phyloP scores from a whole-genome alignment of 1,284 basidiomycete species.

The Sparassis latifolia region DNA sequence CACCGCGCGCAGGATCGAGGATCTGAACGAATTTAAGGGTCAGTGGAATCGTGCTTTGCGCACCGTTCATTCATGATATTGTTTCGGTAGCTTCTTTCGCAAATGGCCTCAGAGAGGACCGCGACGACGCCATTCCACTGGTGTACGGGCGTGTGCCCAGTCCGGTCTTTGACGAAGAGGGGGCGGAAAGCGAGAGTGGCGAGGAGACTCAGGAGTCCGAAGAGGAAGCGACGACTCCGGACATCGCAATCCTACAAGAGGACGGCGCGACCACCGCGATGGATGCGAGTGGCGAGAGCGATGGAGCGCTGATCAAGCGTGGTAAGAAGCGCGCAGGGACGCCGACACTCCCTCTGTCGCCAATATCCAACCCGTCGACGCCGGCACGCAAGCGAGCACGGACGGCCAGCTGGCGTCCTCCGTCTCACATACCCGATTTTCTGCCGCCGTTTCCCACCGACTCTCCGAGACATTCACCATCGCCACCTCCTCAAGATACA shows the following conservation, averaged over 20 bases:
- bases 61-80: conserved; percentile 14
- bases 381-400: conserved; percentile 49
- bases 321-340: conserved; percentile 20
- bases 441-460: conserved; percentile 59
- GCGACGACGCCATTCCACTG: conserved; percentile 49
- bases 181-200: conserved; percentile 28
- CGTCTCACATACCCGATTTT: conserved; percentile 56
- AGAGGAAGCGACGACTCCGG: conserved; percentile 6
- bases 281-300: conserved; percentile 9
- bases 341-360: conserved; percentile 45
- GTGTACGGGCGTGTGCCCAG: conserved; percentile 40
- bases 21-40: conserved; percentile 68
- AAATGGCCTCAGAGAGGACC: conserved; percentile 49
- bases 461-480: conserved; percentile 24
- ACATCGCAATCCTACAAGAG: conserved; percentile 6
- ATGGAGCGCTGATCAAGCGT: conserved; percentile 4
- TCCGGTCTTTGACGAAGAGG: conserved; percentile 19
- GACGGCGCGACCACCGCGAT: not conserved
- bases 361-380: conserved; percentile 51
- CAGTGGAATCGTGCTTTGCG: conserved; percentile 24
- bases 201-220: conserved; percentile 11
- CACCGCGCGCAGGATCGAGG: conserved; percentile 56
- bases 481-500: conserved; percentile 22
- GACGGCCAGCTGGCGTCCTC: conserved; percentile 49
- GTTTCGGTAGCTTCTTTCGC: conserved; percentile 46